Percentiles rank a stretch among this genome's conserved stretches.
phyloP scores from a whole-genome alignment of 225 moss, liverwort and hornwort species.

The Pseudisothecium myosuroides region DNA sequence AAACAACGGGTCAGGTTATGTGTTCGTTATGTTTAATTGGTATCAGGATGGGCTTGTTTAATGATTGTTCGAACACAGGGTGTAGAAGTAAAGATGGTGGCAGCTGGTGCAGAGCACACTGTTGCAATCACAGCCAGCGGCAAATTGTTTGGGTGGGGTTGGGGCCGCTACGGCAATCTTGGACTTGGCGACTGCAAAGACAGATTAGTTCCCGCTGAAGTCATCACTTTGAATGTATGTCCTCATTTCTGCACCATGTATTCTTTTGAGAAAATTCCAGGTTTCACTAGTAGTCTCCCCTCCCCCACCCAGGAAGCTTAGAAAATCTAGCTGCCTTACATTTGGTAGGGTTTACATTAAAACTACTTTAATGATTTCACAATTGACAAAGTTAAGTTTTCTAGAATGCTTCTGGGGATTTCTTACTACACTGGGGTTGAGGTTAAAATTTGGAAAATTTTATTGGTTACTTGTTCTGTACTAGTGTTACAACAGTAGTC shows the following conservation, averaged over 20 bases:
- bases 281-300: neutral
- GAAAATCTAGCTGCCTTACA: neutral
- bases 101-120: slow-evolving; percentile 93
- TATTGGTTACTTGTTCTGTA: neutral
- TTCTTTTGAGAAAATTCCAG: neutral
- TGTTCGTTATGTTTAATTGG: neutral
- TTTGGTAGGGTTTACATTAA: neutral
- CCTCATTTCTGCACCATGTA: neutral
- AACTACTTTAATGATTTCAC: neutral
- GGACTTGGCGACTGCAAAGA: slow-evolving; percentile 80
- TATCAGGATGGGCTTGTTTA: neutral
- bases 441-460: neutral
- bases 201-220: slow-evolving; percentile 67
- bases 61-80: slow-evolving; percentile 24
- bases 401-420: neutral
- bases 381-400: neutral
- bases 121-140: slow-evolving; percentile 77
- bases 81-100: slow-evolving; percentile 58
- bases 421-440: neutral
- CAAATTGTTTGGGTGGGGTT: slow-evolving; percentile 92
- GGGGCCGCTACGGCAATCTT: slow-evolving; percentile 93
- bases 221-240: slow-evolving; percentile 48
- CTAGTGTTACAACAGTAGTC: neutral
- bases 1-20: neutral
- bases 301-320: neutral